Percentiles rank a stretch among this genome's conserved stretches.
These are phyloP conservation scores for Paracoccidioides brasiliensis DNA, from an alignment of 2,329 filamentous ascomycete genomes.

Conservation along the genomic window DNA sequence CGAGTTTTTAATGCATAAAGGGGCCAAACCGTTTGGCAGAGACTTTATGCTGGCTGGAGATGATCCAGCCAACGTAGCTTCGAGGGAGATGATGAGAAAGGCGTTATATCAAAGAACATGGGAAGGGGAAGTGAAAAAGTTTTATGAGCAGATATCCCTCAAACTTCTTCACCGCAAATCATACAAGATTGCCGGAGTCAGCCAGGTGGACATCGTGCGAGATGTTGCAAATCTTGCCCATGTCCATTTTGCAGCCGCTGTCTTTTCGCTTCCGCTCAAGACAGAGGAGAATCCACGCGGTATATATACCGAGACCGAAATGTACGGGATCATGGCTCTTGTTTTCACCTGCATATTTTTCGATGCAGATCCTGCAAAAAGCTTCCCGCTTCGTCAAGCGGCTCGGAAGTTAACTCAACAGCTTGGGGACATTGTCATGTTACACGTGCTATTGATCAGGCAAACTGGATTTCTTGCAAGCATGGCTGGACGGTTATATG, in stretches of 20 bases:
- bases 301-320: conserved; percentile 39
- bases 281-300: conserved; percentile 16
- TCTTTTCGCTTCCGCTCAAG: conserved; percentile 16
- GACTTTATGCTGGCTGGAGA: conserved; percentile 16
- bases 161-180: conserved; percentile 20
- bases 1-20: conserved; percentile 11
- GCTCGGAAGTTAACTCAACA: conserved; percentile 29
- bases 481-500: conserved; percentile 20
- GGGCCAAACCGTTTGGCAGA: conserved; percentile 12
- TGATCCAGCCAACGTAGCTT: conserved; percentile 8
- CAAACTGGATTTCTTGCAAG: conserved; percentile 18
- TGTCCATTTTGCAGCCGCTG: conserved; percentile 15
- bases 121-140: conserved; percentile 9
- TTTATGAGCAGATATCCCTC: conserved; percentile 11
- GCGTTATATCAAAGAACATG: conserved; percentile 12
- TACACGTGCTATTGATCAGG: conserved; percentile 28
- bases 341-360: conserved; percentile 37
- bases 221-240: conserved; percentile 16
- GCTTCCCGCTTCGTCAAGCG: conserved; percentile 34
- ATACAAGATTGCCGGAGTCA: conserved; percentile 32
- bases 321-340: conserved; percentile 39
- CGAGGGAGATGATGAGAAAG: conserved; percentile 12
- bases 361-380: conserved; percentile 35
- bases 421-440: conserved; percentile 28
- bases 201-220: conserved; percentile 16